Conservation (phyloP, 106 monocot genomes). For the Apostasia ramifera region DNA sequence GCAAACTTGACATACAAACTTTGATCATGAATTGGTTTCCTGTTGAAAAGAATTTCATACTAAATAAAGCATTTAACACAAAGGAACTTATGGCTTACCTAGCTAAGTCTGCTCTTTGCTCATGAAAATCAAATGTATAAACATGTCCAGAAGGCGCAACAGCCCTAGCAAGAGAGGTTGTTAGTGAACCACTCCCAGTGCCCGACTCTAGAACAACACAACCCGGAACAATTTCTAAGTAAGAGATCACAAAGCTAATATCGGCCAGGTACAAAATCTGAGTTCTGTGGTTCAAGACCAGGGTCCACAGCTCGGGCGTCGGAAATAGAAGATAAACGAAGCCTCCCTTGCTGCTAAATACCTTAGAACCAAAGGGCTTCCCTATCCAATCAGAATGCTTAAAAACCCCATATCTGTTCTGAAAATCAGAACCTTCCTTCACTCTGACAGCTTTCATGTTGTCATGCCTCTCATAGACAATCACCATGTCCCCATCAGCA, state of each 20-base stretch:
- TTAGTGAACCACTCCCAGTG: constrained; percentile 92
- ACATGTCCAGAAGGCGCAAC: constrained; percentile 87
- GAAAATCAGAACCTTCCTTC: constrained; percentile 32
- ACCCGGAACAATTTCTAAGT: constrained; percentile 86
- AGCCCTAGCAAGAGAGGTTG: constrained; percentile 85
- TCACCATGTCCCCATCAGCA: constrained; percentile 62
- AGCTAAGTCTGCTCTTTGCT: constrained; percentile 75
- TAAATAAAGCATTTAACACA: neutral
- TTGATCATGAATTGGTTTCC: too few species aligned
- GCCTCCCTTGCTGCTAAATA: constrained; percentile 56
- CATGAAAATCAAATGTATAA: constrained; percentile 92
- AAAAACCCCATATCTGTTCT: constrained; percentile 89
- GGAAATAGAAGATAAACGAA: constrained; percentile 81
- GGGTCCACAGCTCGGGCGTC: constrained; percentile 92
- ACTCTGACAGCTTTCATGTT: constrained; percentile 70
- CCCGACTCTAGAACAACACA: constrained; percentile 92
- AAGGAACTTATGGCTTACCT: constrained; percentile 34
- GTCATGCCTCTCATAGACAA: constrained; percentile 89
- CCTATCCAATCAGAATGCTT: constrained; percentile 96
- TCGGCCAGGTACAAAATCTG: constrained; percentile 92
- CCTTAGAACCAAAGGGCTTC: constrained; percentile 72
- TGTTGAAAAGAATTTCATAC: too few species aligned
- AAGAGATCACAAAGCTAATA: constrained; percentile 84
- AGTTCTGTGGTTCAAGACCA: constrained; percentile 83
- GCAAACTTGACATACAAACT: too few species aligned